Conservation (phyloP, 2,329 filamentous ascomycete species). For the Colletotrichum orchidophilum region DNA sequence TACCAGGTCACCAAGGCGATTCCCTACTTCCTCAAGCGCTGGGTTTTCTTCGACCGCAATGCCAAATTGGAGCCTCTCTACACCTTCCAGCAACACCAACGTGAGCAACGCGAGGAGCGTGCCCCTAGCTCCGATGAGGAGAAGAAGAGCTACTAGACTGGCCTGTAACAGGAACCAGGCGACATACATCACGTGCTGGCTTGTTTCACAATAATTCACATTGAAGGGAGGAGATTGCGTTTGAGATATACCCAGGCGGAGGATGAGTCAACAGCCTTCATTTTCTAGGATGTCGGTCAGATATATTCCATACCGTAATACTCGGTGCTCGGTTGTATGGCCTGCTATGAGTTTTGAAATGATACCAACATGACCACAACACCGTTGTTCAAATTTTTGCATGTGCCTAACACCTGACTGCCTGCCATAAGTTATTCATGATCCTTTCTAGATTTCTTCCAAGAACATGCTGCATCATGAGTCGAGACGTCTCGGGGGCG, state of each 20-base stretch:
- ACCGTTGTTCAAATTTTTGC: not conserved
- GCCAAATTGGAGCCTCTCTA: conserved; percentile 54
- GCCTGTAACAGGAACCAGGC: not conserved
- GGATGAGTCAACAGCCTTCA: conserved; percentile 10
- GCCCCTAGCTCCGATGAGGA: conserved; percentile 24
- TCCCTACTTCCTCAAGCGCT: conserved; percentile 45
- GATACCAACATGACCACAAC: not conserved
- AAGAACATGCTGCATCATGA: too few relatives aligned
- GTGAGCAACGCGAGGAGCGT: conserved; percentile 1
- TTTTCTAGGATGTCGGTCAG: not conserved
- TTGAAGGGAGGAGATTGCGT: not conserved
- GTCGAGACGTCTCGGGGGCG: too few relatives aligned
- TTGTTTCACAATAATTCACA: not conserved
- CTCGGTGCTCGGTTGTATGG: not conserved
- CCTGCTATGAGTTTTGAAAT: not conserved
- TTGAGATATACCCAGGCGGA: conserved; percentile 26
- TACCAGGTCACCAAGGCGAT: conserved; percentile 47
- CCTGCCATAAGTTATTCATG: too few relatives aligned
- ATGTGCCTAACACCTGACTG: not conserved
- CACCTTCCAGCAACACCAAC: conserved; percentile 41
- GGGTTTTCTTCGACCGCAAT: conserved; percentile 41
- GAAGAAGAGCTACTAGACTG: conserved; percentile 19
- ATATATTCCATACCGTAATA: not conserved
- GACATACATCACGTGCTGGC: not conserved
- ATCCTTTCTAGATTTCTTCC: too few relatives aligned